These are phyloP conservation scores for Stemphylium lycopersici DNA, from an alignment of 2,329 filamentous ascomycete genomes.

Conservation along the genomic window DNA sequence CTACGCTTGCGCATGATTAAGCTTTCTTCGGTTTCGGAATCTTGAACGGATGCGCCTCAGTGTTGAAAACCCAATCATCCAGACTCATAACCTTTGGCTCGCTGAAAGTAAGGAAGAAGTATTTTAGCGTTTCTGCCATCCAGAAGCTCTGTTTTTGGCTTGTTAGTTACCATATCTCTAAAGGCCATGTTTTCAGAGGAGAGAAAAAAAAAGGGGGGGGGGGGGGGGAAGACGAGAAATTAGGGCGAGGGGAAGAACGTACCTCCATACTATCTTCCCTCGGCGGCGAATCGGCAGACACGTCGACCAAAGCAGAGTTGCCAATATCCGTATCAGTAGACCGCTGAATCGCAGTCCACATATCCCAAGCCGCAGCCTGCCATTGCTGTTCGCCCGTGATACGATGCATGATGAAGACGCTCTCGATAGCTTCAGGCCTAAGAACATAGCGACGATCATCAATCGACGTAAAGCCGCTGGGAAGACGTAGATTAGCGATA, in stretches of 20 bases:
- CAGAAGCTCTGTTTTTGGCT: not conserved
- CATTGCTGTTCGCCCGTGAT: conserved; percentile 61
- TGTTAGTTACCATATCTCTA: not conserved
- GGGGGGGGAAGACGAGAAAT: not conserved
- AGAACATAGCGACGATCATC: conserved; percentile 55
- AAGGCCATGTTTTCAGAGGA: too few species aligned
- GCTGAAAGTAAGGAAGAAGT: not conserved
- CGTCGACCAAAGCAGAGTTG: conserved; percentile 54
- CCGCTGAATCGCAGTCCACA: conserved; percentile 55
- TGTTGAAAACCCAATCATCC: not conserved
- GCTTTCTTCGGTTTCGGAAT: not conserved
- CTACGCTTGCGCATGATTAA: too few species aligned
- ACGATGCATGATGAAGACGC: conserved; percentile 66
- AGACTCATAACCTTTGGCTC: not conserved
- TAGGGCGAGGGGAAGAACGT: conserved; percentile 3
- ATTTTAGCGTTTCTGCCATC: not conserved
- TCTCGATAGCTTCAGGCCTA: conserved; percentile 65
- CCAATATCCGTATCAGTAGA: conserved; percentile 53
- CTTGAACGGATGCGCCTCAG: not conserved
- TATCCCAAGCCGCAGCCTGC: conserved; percentile 56
- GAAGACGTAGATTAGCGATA: conserved; percentile 50
- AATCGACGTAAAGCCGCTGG: conserved; percentile 53
- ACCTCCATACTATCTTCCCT: conserved; percentile 55
- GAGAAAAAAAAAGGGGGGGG: too few species aligned
- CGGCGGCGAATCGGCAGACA: conserved; percentile 47